Evolutionary conservation across 352 stramenopile genomes (phyloP).

Genomic region (Pythium plurisporium): DNA sequence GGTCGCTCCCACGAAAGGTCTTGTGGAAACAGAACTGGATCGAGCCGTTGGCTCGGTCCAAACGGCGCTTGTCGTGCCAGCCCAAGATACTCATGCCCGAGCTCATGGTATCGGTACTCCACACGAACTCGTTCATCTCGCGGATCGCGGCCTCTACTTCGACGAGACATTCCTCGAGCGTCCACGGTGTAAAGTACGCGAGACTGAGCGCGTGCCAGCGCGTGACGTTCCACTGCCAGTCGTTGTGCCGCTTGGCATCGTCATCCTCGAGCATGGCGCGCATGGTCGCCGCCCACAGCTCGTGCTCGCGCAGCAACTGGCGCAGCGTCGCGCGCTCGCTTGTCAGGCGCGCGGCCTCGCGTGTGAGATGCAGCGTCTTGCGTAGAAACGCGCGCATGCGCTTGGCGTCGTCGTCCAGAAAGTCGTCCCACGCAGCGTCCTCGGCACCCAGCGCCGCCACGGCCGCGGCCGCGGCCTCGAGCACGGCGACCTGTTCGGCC

Average conservation of each 20-base stretch:
- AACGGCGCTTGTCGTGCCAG: neutral
- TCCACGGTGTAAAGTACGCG: conserved; percentile 1
- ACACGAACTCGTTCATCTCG: neutral
- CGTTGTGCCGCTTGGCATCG: neutral
- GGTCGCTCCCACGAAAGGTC: neutral
- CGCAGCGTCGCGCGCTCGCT: neutral
- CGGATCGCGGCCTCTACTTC: neutral
- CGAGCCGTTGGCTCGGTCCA: neutral
- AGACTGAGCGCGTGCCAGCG: neutral
- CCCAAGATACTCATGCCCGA: neutral
- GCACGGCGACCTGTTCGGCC: neutral
- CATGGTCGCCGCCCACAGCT: neutral
- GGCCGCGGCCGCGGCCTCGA: conserved; percentile 3
- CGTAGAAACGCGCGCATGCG: neutral
- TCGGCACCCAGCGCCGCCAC: neutral
- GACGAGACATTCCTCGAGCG: neutral
- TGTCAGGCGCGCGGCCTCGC: neutral
- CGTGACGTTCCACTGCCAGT: neutral
- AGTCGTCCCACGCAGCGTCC: neutral
- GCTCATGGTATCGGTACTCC: neutral
- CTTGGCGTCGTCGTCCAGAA: neutral
- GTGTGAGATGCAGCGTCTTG: neutral
- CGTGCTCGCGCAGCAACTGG: neutral
- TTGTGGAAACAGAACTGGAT: conserved; percentile 2
- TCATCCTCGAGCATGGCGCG: neutral